phyloP scores from a whole-genome alignment of 331 rosid genomes.

The Spiraea crenata region DNA sequence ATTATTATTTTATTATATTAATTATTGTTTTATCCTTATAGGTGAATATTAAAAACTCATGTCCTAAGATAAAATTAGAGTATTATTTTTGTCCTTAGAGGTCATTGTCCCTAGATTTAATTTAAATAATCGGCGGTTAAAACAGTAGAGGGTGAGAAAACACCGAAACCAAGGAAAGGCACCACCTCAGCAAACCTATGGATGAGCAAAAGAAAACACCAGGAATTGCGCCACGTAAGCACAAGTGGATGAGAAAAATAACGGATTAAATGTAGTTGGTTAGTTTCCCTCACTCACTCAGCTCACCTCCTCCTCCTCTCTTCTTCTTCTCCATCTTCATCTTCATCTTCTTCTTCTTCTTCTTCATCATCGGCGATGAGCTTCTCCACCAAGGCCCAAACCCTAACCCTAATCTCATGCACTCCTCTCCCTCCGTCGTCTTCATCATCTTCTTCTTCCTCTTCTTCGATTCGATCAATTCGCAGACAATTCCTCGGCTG shows the following conservation, averaged over 20 bases:
- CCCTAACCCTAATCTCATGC: slow-evolving; percentile 36
- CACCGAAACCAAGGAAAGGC: neutral
- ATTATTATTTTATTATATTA: no score
- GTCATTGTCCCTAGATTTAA: no score
- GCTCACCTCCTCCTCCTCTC: neutral
- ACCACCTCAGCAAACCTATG: neutral
- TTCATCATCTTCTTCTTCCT: slow-evolving; percentile 22
- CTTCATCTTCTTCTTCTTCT: no score
- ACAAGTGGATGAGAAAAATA: slow-evolving; percentile 43
- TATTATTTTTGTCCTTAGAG: no score
- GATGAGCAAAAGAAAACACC: slow-evolving; percentile 6
- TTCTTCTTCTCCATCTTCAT: slow-evolving; percentile 4
- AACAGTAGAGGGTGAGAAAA: no score
- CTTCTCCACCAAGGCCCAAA: slow-evolving; percentile 51
- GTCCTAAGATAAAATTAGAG: no score
- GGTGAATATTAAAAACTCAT: no score
- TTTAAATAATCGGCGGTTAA: no score
- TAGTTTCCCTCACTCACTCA: slow-evolving; percentile 22
- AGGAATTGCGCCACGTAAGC: slow-evolving; percentile 56
- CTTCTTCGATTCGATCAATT: slow-evolving; percentile 36
- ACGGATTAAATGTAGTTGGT: slow-evolving; percentile 16
- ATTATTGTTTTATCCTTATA: no score
- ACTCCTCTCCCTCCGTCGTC: slow-evolving; percentile 29
- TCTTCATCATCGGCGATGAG: slow-evolving; percentile 45
- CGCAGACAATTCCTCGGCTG: slow-evolving; percentile 60